A percentile compares a stretch with the other conserved stretches of the same genome.
phyloP scores from a whole-genome alignment of 2,329 filamentous ascomycete genomes.

The Chaetoscypha palmicola region DNA sequence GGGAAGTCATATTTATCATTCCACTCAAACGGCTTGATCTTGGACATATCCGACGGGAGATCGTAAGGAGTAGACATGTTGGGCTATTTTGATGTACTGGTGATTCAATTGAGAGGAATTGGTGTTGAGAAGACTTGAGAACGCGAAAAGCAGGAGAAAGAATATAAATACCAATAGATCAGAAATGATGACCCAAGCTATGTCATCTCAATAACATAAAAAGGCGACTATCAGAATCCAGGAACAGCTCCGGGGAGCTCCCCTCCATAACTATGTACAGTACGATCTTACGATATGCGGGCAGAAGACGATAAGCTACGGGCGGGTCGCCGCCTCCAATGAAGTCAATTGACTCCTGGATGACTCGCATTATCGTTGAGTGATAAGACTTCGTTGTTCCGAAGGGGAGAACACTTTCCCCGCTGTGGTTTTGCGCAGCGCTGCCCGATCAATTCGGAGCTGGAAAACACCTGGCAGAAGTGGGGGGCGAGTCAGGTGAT shows the following conservation, averaged over 20 bases:
- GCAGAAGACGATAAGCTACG: conserved; percentile 10
- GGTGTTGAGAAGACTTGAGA: background rate
- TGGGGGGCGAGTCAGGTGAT: too few relatives aligned
- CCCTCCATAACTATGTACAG: conserved; percentile 5
- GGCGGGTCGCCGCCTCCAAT: conserved; percentile 11
- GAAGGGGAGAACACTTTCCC: conserved; percentile 2
- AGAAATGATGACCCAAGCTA: conserved; percentile 1
- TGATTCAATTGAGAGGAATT: background rate
- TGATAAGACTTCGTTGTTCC: conserved; percentile 14
- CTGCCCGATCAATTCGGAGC: too few relatives aligned
- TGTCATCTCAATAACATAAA: conserved; percentile 5
- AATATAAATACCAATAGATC: conserved; percentile 12
- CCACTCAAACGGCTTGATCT: conserved; percentile 23
- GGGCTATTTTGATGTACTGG: background rate
- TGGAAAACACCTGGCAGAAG: too few relatives aligned
- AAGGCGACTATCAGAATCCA: conserved; percentile 3
- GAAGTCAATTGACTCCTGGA: background rate
- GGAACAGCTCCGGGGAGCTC: conserved; percentile 7
- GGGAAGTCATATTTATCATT: conserved; percentile 27
- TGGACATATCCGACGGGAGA: conserved; percentile 17
- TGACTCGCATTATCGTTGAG: conserved; percentile 7
- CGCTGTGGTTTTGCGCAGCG: too few relatives aligned
- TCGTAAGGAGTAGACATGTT: conserved; percentile 23
- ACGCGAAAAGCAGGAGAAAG: conserved; percentile 1
- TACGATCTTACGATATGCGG: conserved; percentile 4